Conservation (phyloP, 495 filamentous ascomycete species). For the Penicillium desertorum region DNA sequence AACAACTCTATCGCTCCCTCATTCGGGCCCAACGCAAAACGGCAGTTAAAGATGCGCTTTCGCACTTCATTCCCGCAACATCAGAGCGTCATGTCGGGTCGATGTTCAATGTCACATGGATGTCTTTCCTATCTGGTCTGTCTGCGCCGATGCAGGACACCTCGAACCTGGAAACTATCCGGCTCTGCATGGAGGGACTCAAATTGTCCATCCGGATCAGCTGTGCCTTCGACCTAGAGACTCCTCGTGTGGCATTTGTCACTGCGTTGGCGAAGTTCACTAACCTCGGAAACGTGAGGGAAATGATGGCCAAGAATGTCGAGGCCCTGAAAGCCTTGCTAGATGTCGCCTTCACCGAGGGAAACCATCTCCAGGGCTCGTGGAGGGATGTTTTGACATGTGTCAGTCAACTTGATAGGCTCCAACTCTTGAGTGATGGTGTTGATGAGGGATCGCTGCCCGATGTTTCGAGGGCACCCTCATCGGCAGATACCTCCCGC, state of each 20-base stretch:
- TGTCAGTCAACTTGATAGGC: constrained; percentile 91
- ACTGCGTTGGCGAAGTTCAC: constrained; percentile 90
- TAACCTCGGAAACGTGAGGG: constrained; percentile 89
- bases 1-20: constrained; percentile 87
- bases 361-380: constrained; percentile 81
- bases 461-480: constrained; percentile 83
- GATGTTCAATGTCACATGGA: constrained; percentile 99
- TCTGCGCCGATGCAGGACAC: constrained; percentile 90
- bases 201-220: constrained; percentile 89
- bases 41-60: constrained; percentile 62
- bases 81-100: constrained; percentile 93
- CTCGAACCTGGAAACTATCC: constrained; percentile 86
- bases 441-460: constrained; percentile 90
- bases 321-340: constrained; percentile 89
- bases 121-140: constrained; percentile 93
- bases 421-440: constrained; percentile 91
- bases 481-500: constrained; percentile 49
- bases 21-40: constrained; percentile 81
- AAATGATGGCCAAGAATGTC: constrained; percentile 95
- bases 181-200: constrained; percentile 90
- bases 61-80: constrained; percentile 84
- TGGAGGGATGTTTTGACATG: constrained; percentile 97
- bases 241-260: constrained; percentile 89
- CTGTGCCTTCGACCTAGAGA: constrained; percentile 89
- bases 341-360: constrained; percentile 88